phyloP scores from a whole-genome alignment of 345 rosid species.

The Durio zibethinus region DNA sequence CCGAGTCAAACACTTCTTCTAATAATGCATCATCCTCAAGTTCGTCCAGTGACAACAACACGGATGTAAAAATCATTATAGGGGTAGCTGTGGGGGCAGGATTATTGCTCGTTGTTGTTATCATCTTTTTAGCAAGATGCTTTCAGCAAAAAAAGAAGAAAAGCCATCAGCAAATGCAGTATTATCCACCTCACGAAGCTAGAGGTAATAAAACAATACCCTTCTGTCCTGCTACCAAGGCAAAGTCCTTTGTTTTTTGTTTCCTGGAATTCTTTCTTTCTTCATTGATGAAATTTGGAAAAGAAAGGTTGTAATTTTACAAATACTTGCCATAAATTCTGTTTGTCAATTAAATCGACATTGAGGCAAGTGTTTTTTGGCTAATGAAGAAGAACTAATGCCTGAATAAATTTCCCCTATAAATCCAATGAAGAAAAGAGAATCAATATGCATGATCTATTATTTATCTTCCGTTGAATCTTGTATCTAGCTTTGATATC shows the following conservation, averaged over 20 bases:
- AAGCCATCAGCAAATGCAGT: conserved; percentile 22
- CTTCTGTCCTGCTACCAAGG: not conserved
- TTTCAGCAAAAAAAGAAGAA: conserved; percentile 42
- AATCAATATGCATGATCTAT: not conserved
- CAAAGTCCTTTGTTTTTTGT: not conserved
- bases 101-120: not conserved
- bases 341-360: not conserved
- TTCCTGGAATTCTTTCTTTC: not conserved
- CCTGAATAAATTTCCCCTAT: too few relatives aligned
- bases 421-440: not conserved
- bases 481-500: not conserved
- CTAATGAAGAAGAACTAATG: too few relatives aligned
- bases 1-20: not conserved
- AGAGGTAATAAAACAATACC: conserved; percentile 32
- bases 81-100: not conserved
- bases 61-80: not conserved
- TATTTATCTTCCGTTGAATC: not conserved
- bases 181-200: conserved; percentile 30
- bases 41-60: not conserved
- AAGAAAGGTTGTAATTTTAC: not conserved
- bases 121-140: conserved; percentile 34
- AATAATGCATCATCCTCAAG: not conserved
- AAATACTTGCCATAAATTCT: not conserved
- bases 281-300: not conserved
- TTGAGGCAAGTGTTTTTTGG: not conserved